Conservation (phyloP, 805 yeast genomes). For the Pichia phayaonensis region DNA sequence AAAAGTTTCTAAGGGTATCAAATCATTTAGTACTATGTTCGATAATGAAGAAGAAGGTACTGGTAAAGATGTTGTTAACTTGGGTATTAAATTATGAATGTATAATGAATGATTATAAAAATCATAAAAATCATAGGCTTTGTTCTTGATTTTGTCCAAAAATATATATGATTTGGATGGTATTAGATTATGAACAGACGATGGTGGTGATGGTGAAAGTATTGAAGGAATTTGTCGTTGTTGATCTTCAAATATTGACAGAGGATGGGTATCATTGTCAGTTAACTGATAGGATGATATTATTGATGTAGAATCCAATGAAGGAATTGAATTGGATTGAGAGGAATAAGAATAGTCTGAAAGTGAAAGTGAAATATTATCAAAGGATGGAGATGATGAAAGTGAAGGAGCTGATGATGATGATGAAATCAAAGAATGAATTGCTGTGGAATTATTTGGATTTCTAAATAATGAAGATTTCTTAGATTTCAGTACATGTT, state of each 20-base stretch:
- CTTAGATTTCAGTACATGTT: neutral
- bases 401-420: neutral
- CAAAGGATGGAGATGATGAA: neutral
- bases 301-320: neutral
- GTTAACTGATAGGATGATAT: neutral
- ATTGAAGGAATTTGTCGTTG: neutral
- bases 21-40: slow-evolving; percentile 2
- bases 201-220: neutral
- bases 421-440: neutral
- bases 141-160: neutral
- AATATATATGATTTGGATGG: neutral
- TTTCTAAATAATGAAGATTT: neutral
- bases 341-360: neutral
- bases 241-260: neutral
- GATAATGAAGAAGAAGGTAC: neutral
- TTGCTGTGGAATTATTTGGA: neutral
- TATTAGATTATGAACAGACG: neutral
- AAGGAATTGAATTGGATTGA: neutral
- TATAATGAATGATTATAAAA: neutral
- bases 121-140: neutral
- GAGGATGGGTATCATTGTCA: neutral
- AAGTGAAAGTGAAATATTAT: neutral
- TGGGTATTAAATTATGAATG: neutral
- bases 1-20: slow-evolving; percentile 5
- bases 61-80: neutral